Conservation (phyloP, 2,329 filamentous ascomycete genomes). For the Septoria linicola region DNA sequence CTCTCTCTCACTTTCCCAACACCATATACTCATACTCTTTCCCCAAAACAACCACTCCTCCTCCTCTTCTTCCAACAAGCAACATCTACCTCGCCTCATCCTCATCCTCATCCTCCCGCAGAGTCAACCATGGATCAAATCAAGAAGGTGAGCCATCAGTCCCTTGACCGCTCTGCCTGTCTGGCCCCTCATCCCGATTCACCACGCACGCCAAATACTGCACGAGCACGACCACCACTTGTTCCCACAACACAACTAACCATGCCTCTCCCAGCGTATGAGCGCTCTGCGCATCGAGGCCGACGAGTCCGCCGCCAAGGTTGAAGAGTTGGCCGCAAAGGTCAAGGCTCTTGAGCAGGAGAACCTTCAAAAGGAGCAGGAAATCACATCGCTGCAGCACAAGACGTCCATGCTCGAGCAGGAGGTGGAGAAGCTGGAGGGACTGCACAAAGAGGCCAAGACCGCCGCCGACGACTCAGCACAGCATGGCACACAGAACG, state of each 20-base stretch:
- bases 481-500: constrained; percentile 83
- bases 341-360: constrained; percentile 92
- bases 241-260: constrained; percentile 21
- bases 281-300: constrained; percentile 90
- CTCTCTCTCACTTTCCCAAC: neutral
- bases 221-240: constrained; percentile 6
- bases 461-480: constrained; percentile 76
- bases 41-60: constrained; percentile 5
- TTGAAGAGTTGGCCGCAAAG: constrained; percentile 82
- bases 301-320: constrained; percentile 76
- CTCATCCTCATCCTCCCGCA: neutral
- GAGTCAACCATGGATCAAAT: constrained; percentile 43
- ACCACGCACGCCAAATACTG: neutral
- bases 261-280: constrained; percentile 69
- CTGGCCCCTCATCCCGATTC: constrained; percentile 26
- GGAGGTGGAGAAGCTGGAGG: constrained; percentile 92
- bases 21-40: neutral
- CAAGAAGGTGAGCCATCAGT: constrained; percentile 41
- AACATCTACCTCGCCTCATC: neutral
- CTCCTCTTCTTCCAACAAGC: neutral
- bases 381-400: constrained; percentile 94
- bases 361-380: constrained; percentile 94
- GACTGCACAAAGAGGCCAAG: constrained; percentile 81
- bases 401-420: constrained; percentile 87
- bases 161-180: constrained; percentile 28